Percentiles rank a stretch among this genome's conserved stretches.
These are phyloP conservation scores for Diaporthe ampelina DNA, from an alignment of 2,329 filamentous ascomycete species.

Conservation along the genomic window DNA sequence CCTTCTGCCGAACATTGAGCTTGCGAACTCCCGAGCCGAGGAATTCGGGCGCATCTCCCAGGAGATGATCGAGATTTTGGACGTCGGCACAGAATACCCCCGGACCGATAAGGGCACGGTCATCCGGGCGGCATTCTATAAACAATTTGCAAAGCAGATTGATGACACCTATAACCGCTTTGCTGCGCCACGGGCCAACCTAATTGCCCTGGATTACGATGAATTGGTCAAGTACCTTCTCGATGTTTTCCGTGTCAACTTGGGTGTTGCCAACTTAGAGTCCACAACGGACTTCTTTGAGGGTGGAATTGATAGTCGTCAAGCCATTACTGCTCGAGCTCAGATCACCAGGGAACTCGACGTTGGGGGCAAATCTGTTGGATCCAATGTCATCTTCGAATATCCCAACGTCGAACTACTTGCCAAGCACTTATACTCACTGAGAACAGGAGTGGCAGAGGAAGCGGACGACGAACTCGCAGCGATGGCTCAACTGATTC, in stretches of 20 bases:
- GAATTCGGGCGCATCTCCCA: conserved; percentile 66
- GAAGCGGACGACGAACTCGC: conserved; percentile 47
- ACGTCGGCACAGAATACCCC: conserved; percentile 57
- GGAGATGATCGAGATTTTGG: conserved; percentile 66
- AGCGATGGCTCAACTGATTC: conserved; percentile 52
- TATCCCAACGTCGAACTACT: conserved; percentile 46
- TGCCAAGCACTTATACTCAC: conserved; percentile 44
- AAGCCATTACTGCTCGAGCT: conserved; percentile 46
- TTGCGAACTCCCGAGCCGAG: conserved; percentile 63
- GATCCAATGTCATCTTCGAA: conserved; percentile 51
- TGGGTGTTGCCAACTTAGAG: conserved; percentile 40
- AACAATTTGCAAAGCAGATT: conserved; percentile 62
- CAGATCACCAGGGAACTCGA: conserved; percentile 47
- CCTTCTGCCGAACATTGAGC: conserved; percentile 64
- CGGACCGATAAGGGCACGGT: conserved; percentile 70
- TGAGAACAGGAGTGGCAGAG: conserved; percentile 43
- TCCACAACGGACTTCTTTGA: conserved; percentile 48
- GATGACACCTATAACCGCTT: conserved; percentile 56
- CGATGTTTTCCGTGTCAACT: conserved; percentile 45
- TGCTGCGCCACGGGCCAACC: conserved; percentile 38
- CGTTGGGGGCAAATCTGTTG: conserved; percentile 42
- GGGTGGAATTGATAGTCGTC: conserved; percentile 48
- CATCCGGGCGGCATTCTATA: conserved; percentile 66
- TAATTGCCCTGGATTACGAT: conserved; percentile 8
- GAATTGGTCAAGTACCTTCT: conserved; percentile 41